Evolutionary conservation across 805 yeast genomes (phyloP), one percentile per base, ranked within the genome.

Genomic region (Komagataella pastoris): DNA sequence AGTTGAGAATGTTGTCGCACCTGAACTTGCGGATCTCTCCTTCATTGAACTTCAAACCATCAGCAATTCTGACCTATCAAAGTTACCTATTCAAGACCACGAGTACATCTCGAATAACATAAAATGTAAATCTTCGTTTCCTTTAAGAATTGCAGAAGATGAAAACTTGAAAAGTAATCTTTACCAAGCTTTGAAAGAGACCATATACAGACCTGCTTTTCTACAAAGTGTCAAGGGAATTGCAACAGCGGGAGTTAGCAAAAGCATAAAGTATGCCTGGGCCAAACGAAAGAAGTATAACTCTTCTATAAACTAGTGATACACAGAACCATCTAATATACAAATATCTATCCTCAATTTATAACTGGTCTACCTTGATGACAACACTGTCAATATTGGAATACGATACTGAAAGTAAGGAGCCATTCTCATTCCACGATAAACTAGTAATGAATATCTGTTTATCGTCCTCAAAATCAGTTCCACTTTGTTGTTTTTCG

Each of bases 201-300:
- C 85, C 1, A 89, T 90, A 6, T 71, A 71, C 47, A 67, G 68
- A 61, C 83, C 93, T n/a, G 86, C 96, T 14, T 61, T 81, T 14
- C 65, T 80, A 7, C 99, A 93, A 65, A 79, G 88, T 30, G 56
- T 80, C 17, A 89, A 91, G 64, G 99, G 99, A 0, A 59, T 91
- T 1, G 69, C 88, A 46, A 88, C 96, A 3, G 97, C 98, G 1
- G 99, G 99, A 1, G 49, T 85, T 1, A 61, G 70, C 17, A 86
- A 85, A 61, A 80, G 90, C 8, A 61, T 80, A 49, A 77, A 74
- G 59, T 90, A 90, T 64, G 90, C 95, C 3, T 69, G 76, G 65
- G 95, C 88, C 49, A 90, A 90, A 66, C 68, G 73, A 51, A 56
- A 59, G 19, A 75, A 75, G 56, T 61, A 65, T 48, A 50, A 51